Evolutionary conservation across 345 rosid genomes (phyloP).

Genomic region (Ceriops decandra): DNA sequence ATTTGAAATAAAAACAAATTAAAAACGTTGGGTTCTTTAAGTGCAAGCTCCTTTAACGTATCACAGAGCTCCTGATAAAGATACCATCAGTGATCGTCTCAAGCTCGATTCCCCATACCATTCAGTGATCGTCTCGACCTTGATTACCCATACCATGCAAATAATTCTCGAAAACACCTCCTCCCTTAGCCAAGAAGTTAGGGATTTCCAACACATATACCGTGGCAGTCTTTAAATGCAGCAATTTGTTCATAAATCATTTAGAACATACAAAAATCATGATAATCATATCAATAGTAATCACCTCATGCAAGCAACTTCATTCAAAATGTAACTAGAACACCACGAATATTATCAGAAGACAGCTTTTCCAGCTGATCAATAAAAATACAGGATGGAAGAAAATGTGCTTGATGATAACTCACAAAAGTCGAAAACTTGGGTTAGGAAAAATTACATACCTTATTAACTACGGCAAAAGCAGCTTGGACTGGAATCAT

Average conservation of each 20-base stretch:
- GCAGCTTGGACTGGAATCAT: conserved; percentile 99
- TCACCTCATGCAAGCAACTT: too few relatives aligned
- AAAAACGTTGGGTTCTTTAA: neutral
- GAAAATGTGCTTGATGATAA: neutral
- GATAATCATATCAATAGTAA: too few relatives aligned
- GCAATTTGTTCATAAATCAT: neutral
- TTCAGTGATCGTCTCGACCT: neutral
- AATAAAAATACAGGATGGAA: neutral
- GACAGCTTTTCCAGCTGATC: neutral
- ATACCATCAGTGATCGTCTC: neutral
- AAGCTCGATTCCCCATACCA: neutral
- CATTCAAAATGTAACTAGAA: too few relatives aligned
- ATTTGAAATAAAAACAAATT: neutral
- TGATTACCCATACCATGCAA: neutral
- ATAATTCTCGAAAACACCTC: neutral
- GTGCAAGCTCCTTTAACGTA: neutral
- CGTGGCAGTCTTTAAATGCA: neutral
- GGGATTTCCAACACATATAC: neutral
- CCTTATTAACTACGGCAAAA: conserved; percentile 97
- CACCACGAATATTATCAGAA: too few relatives aligned
- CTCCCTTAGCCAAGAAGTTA: neutral
- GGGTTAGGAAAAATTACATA: conserved; percentile 10
- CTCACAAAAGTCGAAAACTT: neutral
- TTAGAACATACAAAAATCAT: neutral
- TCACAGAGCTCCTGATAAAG: neutral